Evolutionary conservation across 73 alveolate species (phyloP), one percentile per base, ranked within the genome.

Genomic region (Effrenium voratum): DNA sequence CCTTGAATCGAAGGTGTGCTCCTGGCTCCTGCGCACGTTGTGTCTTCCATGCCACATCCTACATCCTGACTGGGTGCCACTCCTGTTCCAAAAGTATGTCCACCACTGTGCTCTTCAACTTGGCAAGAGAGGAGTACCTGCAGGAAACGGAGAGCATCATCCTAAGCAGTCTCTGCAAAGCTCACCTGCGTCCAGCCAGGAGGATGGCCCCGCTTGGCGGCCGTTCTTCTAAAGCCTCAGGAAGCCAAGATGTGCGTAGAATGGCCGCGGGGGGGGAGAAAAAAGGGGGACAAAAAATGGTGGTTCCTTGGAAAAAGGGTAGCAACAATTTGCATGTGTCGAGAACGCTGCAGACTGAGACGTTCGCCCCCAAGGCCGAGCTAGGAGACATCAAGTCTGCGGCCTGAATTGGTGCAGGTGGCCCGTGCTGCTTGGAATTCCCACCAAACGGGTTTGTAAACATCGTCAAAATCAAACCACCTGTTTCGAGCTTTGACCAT

Each of bases 1-100:
- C 22, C 81, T 90, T 63, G 77, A 90, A 90, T 34, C 97, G 81
- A 28, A 90, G 97, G 41, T 90, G 97, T 57, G 38, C 45, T 16
- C 97, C 97, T 4, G 95, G 95, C 70, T 87, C 95, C 95, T 87
- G 68, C 68, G 3, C 77, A 32, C 63, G 19, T 1, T 15, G 91
- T 6, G 45, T 5, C 19, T 30, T 41, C 86, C 38, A 2, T 0
- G 15, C 16, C 16, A 24, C 16, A 16, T 66, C 79, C 8, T n/a
- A 16, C 30, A 19, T 28, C 30, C 40, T 66, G 43, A 30, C 57
- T 12, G 40, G 32, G 45, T 6, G 63, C 26, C 26, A 12, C 63
- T 52, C 92, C 92, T 82, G 92, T 73, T 82, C 75, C 8, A 82
- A n/a, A 50, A 82, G 52, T 49, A 82, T 82, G 26, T 82, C 92